These are phyloP conservation scores for Allomyces arbusculus DNA, from an alignment of 192 early-diverging fungal species.

Conservation along the genomic window DNA sequence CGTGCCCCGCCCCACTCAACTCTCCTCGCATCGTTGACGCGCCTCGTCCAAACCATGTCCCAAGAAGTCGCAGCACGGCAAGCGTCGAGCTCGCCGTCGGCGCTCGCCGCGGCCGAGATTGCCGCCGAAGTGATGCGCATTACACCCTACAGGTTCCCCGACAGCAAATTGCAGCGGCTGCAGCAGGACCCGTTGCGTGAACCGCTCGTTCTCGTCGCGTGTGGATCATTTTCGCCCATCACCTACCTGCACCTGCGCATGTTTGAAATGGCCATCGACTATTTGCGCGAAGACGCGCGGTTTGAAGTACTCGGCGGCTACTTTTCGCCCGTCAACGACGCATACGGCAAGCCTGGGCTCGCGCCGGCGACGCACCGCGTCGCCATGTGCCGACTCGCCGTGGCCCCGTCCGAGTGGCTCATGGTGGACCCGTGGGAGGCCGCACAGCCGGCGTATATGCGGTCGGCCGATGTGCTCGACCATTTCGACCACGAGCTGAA, in stretches of 20 bases:
- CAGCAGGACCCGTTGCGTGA: conserved; percentile 33
- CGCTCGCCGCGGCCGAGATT: conserved; percentile 1
- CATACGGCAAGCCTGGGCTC: conserved; percentile 80
- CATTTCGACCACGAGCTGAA: conserved; percentile 89
- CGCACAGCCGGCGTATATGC: conserved; percentile 50
- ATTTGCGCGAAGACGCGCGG: conserved; percentile 42
- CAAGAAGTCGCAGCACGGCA: too few relatives aligned
- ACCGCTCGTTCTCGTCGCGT: conserved; percentile 81
- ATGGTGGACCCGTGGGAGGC: conserved; percentile 96
- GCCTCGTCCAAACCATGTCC: too few relatives aligned
- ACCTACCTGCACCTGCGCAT: conserved; percentile 94
- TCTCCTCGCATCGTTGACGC: too few relatives aligned
- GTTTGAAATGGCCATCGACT: conserved; percentile 97
- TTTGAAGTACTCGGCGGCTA: conserved; percentile 89
- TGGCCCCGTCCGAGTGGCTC: conserved; percentile 68
- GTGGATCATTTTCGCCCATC: conserved; percentile 92
- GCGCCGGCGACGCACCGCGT: conserved; percentile 72
- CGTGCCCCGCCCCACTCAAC: too few relatives aligned
- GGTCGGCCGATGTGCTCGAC: conserved; percentile 77
- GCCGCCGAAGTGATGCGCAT: conserved; percentile 1
- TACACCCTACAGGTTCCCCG: conserved; percentile 1
- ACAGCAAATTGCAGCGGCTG: background rate
- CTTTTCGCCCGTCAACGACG: conserved; percentile 89
- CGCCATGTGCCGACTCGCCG: conserved; percentile 77
- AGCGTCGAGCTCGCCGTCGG: too few relatives aligned